These are phyloP conservation scores for Cryptomeria japonica DNA, from an alignment of 75 land plant species.

Conservation along the genomic window DNA sequence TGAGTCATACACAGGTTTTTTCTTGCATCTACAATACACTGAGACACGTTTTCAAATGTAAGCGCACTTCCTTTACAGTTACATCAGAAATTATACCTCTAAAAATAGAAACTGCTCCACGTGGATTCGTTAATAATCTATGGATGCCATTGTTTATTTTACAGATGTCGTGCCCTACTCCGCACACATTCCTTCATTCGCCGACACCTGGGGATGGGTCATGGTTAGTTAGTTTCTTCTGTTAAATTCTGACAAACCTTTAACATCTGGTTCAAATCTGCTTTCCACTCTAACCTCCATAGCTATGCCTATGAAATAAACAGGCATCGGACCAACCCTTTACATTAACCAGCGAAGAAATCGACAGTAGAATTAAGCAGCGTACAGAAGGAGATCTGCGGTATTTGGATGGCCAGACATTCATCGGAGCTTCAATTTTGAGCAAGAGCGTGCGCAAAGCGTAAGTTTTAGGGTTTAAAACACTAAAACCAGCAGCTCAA, in stretches of 20 bases:
- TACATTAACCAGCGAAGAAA: slow-evolving; percentile 16
- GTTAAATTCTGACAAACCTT: background rate
- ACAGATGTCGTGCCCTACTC: slow-evolving; percentile 84
- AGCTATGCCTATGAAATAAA: background rate
- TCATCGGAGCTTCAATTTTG: slow-evolving; percentile 28
- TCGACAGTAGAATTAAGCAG: slow-evolving; percentile 33
- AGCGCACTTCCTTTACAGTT: background rate
- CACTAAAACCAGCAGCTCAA: background rate
- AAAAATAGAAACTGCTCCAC: background rate
- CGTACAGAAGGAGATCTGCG: slow-evolving; percentile 39
- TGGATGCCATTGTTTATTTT: slow-evolving; percentile 9
- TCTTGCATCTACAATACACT: slow-evolving; percentile 83
- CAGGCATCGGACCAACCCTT: slow-evolving; percentile 55
- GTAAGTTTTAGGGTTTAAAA: slow-evolving; percentile 16
- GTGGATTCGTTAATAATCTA: background rate
- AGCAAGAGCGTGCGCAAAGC: slow-evolving; percentile 44
- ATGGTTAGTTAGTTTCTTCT: slow-evolving; percentile 37
- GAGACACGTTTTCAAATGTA: slow-evolving; percentile 75
- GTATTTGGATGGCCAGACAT: slow-evolving; percentile 46
- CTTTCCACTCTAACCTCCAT: background rate
- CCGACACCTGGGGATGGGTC: slow-evolving; percentile 91
- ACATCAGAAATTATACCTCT: background rate
- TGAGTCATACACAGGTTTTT: slow-evolving; percentile 73
- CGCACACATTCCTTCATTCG: slow-evolving; percentile 83
- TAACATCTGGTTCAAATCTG: background rate